Evolutionary conservation across 805 yeast species (phyloP), one percentile per base, ranked within the genome.

Genomic region (Hanseniaspora guilliermondii): DNA sequence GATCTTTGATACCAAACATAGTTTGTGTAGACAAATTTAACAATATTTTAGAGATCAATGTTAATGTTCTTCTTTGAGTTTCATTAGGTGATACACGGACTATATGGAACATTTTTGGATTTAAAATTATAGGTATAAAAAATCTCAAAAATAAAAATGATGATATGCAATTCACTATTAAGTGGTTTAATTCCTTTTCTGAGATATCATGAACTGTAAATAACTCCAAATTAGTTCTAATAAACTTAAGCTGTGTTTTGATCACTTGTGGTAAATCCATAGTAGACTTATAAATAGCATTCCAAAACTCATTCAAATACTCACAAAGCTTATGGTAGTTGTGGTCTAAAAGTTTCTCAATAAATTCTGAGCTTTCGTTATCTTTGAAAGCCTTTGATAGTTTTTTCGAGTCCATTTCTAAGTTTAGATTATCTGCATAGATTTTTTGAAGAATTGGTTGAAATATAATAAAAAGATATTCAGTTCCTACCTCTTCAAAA

Each of bases 71-170:
- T 59, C 87, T 89, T 1, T 81, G 73, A 11, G 73, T 73, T 1
- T 88, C 87, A 8, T 80, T 74, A 56, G 87, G 87, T 60, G 85
- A 91, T 37, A 77, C 73, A 50, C 77, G 75, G 0, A 87, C 78
- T 49, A 93, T 70, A 57, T 82, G 80, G 65, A 87, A 88, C 48
- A 89, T 67, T 61, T 87, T 87, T 0, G 98, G 98, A 62, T 87
- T 89, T 63, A 93, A 69, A 30, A 91, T 77, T 0, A 96, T 95
- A 0, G 98, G 97, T 61, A 96, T 88, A 59, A 88, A 77, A 66
- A 83, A 86, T 57, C 96, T 72, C 57, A 91, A 69, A 64, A 91
- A 93, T 12, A 91, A 70, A 61, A 93, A 85, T 0, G 96, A 88
- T 21, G 93, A 77, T 33, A 89, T 69, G 49, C 95, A 85, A 62